Conservation (phyloP, 2,329 filamentous ascomycete genomes). For the Cercospora janseana region DNA sequence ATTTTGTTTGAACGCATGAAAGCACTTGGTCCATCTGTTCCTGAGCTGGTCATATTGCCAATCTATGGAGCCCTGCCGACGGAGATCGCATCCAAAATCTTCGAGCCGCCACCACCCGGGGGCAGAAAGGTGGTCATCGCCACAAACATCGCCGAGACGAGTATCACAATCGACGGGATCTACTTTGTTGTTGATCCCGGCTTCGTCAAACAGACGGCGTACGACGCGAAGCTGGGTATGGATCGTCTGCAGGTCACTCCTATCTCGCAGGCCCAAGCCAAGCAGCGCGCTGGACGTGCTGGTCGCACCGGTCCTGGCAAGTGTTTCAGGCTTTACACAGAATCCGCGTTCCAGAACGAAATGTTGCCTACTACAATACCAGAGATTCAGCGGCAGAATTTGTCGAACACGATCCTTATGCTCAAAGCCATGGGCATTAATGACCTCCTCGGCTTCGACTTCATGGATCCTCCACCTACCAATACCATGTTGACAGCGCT, state of each 20-base stretch:
- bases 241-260: conserved; percentile 93
- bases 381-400: conserved; percentile 92
- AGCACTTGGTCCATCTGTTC: conserved; percentile 82
- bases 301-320: conserved; percentile 94
- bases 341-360: conserved; percentile 91
- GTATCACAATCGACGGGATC: conserved; percentile 95
- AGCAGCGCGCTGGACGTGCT: conserved; percentile 87
- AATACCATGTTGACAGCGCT: conserved; percentile 97
- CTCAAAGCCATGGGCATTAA: conserved; percentile 99
- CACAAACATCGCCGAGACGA: conserved; percentile 97
- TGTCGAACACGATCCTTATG: conserved; percentile 92
- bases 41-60: conserved; percentile 86
- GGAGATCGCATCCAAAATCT: conserved; percentile 91
- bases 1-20: conserved; percentile 96
- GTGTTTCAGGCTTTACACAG: conserved; percentile 92
- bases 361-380: conserved; percentile 96
- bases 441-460: conserved; percentile 93
- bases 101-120: conserved; percentile 85
- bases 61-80: conserved; percentile 94
- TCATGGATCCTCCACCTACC: conserved; percentile 96
- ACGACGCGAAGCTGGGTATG: conserved; percentile 97
- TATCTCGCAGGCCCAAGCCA: conserved; percentile 94
- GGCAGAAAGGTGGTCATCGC: conserved; percentile 93
- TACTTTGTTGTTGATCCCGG: conserved; percentile 97
- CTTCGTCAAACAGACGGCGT: conserved; percentile 96